These are phyloP conservation scores for Dissophora globulifera DNA, from an alignment of 192 early-diverging fungal genomes.

Conservation along the genomic window DNA sequence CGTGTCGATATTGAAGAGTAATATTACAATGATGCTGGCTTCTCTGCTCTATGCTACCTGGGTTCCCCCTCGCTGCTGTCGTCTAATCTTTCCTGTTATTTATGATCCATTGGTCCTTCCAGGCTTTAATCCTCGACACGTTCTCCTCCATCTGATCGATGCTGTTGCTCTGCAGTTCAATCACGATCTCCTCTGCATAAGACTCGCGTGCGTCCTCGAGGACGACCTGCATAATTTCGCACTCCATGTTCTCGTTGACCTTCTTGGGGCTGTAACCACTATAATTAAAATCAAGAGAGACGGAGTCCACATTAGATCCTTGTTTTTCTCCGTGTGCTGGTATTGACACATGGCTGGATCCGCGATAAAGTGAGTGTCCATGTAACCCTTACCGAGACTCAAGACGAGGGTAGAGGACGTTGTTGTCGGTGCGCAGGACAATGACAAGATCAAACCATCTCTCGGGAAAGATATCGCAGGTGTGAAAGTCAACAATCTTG, in stretches of 20 bases:
- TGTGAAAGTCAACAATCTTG: slow-evolving; percentile 93
- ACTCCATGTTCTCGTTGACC: slow-evolving; percentile 92
- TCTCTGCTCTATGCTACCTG: neutral
- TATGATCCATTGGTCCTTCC: slow-evolving; percentile 72
- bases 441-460: slow-evolving; percentile 98
- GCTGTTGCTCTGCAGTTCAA: slow-evolving; percentile 83
- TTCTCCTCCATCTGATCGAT: slow-evolving; percentile 94
- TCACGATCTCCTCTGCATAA: slow-evolving; percentile 81
- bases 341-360: too few species aligned
- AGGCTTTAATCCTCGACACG: slow-evolving; percentile 77
- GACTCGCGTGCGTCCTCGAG: slow-evolving; percentile 89
- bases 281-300: too few species aligned
- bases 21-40: too few species aligned
- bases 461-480: slow-evolving; percentile 96
- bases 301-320: too few species aligned
- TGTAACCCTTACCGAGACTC: slow-evolving; percentile 72
- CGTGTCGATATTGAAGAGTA: too few species aligned
- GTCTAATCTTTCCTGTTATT: slow-evolving; percentile 33
- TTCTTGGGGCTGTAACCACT: slow-evolving; percentile 87
- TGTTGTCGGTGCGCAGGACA: slow-evolving; percentile 85
- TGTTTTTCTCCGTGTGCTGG: too few species aligned
- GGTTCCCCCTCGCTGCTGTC: neutral
- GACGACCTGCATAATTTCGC: slow-evolving; percentile 98
- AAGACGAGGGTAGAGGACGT: slow-evolving; percentile 83
- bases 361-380: too few species aligned